Evolutionary conservation across 2,329 filamentous ascomycete genomes (phyloP), one percentile per base, ranked within the genome.

Genomic region (Domatiomyces globalis): DNA sequence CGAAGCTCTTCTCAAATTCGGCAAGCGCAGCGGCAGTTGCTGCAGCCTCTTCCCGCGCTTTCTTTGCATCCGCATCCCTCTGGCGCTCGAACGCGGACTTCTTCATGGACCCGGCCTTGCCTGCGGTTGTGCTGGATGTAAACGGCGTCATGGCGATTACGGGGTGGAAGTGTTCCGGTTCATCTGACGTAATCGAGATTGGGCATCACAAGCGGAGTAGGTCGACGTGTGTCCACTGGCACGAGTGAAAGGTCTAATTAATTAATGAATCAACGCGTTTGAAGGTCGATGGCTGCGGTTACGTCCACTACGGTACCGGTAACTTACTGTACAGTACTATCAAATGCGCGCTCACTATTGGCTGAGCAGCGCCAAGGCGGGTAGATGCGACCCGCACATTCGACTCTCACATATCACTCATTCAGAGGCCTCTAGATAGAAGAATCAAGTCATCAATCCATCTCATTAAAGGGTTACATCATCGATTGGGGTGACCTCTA

Each of bases 1-100:
- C 73, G 56, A 74, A 76, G 18, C 72, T 87, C 67, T 90, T 90
- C 51, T 92, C 80, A 59, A 95, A 95, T 58, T 90, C 87, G 60
- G 87, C 81, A 66, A 89, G 85, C 0, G 88, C 87, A 20, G 87
- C 87, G 19, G 85, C 86, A 5, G 86, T 94, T 17, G 33, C 33
- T 69, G 95, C 89, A 58, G 84, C 87, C 62, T 84, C 84, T 67
- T 94, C 89, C 59, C 87, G 79, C 60, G 79, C 77, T 53, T 85
- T 82, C 70, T 95, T 95, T 20, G 87, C 87, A 72, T 94, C 87
- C 51, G 85, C 86, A 65, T 94, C 87, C 54, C 85, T 87, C 66
- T 94, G 85, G 61, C 83, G 83, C 70, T 95, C 89, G 65, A 94
- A 95, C 22, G 84, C 76, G 18, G 87, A 94, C 64, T 92, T 86